Base-by-base conservation (phyloP, 2,329 filamentous ascomycete species). In the Lachnellula occidentalis region DNA sequence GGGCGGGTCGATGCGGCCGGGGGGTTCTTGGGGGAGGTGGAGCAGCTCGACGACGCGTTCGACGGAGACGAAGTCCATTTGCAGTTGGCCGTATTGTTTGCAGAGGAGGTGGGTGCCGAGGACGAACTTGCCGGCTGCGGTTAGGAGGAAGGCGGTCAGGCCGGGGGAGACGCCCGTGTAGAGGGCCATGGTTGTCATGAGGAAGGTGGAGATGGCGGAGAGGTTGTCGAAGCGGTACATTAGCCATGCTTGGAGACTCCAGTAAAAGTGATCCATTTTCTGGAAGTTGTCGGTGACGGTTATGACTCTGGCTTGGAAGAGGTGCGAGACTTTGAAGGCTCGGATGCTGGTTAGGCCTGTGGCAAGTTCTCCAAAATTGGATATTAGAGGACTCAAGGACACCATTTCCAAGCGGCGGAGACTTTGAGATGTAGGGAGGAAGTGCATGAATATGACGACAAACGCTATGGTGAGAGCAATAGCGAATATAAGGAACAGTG, bases 211-310 rank as follows among this genome's bases (percentile, higher is more conserved):
- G 3, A 81, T 68, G 0, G 87, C 87, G 0, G 90, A 90, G 5
- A 92, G 72, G 8, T 76, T 71, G 62, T 90, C 86, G 53, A 94
- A 92, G 12, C 91, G 83, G 65, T 87, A 90, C 68, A 85, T 85
- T 2, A 96, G 77, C 91, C 91, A 96, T 7, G 84, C 83, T 61
- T 95, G 90, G 43, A 95, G 77, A 55, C 85, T 88, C 87, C 91
- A 96, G 73, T 95, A 96, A 72, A 96, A 95, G 69, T 96, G 92
- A 65, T 96, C 92, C 80, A 95, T 94, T 67, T 90, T 90, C 69
- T 96, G 92, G 67, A 96, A 96, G 17, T 85, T 84, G 66, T 96
- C 91, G 0, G 91, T 90, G 0, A 91, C 90, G 2, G 79, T 75
- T 34, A 96, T 86, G 50, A 95, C 89, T 49, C 85, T 81, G 58